Percentiles rank a stretch among this genome's conserved stretches.
phyloP scores from a whole-genome alignment of 164 flowering plant species.

The Sedum album region DNA sequence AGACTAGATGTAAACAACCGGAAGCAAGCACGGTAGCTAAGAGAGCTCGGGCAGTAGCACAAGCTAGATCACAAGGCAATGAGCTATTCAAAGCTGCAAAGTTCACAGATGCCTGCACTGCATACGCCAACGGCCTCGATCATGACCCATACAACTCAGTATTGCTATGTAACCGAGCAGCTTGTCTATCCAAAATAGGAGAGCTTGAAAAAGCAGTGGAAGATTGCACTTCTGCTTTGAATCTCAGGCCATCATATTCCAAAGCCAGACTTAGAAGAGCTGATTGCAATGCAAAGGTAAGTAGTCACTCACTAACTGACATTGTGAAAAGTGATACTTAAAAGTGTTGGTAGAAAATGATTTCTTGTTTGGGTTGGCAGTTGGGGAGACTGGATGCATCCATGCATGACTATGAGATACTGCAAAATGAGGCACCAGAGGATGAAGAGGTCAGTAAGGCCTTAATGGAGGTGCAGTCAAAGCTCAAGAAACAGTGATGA shows the following conservation, averaged over 20 bases:
- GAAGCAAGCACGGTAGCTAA: conserved; percentile 37
- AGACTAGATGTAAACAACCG: conserved; percentile 45
- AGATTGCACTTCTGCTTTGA: conserved; percentile 63
- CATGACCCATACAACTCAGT: conserved; percentile 54
- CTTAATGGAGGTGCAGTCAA: conserved; percentile 41
- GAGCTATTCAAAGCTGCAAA: conserved; percentile 42
- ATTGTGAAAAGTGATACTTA: too few species aligned
- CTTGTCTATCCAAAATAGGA: conserved; percentile 52
- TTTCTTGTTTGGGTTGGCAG: conserved; percentile 22
- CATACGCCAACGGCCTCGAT: conserved; percentile 57
- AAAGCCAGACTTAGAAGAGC: conserved; percentile 74
- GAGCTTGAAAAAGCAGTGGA: conserved; percentile 52
- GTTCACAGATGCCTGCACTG: conserved; percentile 47
- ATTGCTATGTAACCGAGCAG: conserved; percentile 61
- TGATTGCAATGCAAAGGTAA: conserved; percentile 57
- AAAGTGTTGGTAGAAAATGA: not conserved
- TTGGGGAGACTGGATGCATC: conserved; percentile 77
- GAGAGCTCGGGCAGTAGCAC: conserved; percentile 37
- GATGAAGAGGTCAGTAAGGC: conserved; percentile 48
- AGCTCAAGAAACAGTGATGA: conserved; percentile 38
- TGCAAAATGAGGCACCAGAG: conserved; percentile 47
- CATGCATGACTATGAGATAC: conserved; percentile 62
- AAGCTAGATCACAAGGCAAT: conserved; percentile 61
- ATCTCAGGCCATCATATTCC: conserved; percentile 34
- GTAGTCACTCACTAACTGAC: too few species aligned